These are phyloP conservation scores for Termitomyces sp. DNA, from an alignment of 768 basidiomycete species.

Conservation along the genomic window DNA sequence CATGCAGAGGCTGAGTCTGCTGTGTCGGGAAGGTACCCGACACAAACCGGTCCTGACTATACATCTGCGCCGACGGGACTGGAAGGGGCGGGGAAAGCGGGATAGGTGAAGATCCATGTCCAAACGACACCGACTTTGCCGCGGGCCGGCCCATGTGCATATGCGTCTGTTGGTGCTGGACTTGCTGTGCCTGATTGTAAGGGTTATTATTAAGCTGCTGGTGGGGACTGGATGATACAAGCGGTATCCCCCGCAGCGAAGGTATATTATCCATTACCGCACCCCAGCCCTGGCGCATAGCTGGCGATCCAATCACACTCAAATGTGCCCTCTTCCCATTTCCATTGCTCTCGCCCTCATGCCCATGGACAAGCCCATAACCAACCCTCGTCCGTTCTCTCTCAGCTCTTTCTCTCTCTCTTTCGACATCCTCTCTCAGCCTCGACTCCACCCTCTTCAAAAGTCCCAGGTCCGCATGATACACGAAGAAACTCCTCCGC, in stretches of 20 bases:
- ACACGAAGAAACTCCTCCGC: conserved; percentile 87
- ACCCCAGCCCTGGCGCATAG: conserved; percentile 3
- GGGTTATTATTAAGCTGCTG: conserved; percentile 5
- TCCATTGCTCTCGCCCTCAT: conserved; percentile 14
- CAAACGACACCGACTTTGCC: conserved; percentile 47
- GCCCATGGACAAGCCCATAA: conserved; percentile 7
- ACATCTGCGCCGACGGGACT: conserved; percentile 19
- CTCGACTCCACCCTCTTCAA: conserved; percentile 63
- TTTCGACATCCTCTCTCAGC: conserved; percentile 34
- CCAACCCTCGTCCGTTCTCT: conserved; percentile 7
- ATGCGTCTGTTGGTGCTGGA: neutral
- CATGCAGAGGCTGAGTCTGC: neutral
- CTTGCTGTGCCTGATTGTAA: neutral
- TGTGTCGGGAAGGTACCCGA: conserved; percentile 4
- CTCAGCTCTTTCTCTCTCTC: conserved; percentile 25
- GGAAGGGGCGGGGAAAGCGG: conserved; percentile 15
- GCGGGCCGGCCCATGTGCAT: conserved; percentile 30
- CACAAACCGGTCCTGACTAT: neutral
- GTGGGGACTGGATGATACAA: neutral
- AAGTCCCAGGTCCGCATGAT: conserved; percentile 71
- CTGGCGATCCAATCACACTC: conserved; percentile 1
- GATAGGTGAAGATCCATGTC: conserved; percentile 16
- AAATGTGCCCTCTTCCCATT: conserved; percentile 20
- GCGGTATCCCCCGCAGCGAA: neutral
- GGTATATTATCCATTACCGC: conserved; percentile 2